Evolutionary conservation across 192 early-diverging fungal species (phyloP).

Genomic region (Backusella parvicylindrica): DNA sequence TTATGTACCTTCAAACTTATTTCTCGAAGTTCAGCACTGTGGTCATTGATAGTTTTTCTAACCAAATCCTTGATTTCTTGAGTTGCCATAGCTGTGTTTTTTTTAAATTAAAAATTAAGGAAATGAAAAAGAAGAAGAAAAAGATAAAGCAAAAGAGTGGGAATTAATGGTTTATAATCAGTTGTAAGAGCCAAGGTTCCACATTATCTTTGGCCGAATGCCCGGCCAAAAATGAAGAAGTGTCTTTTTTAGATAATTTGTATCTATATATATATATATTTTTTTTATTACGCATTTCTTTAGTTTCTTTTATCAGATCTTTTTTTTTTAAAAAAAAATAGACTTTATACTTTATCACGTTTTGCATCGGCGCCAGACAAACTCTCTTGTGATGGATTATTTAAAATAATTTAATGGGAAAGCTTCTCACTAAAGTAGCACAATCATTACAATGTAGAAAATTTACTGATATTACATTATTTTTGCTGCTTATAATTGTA

Average conservation of each 20-base stretch:
- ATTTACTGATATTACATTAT: not conserved
- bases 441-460: not conserved
- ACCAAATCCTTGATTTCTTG: constrained; percentile 13
- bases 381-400: not conserved
- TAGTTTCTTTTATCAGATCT: not conserved
- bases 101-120: not conserved
- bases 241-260: not conserved
- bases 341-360: not conserved
- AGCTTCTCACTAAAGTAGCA: not conserved
- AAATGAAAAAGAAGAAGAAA: not conserved
- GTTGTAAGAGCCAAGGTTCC: not conserved
- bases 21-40: constrained; percentile 31
- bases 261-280: not conserved
- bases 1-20: constrained; percentile 42
- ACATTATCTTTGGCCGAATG: not conserved
- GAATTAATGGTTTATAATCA: not conserved
- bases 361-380: not conserved
- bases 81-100: not conserved
- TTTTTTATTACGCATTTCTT: not conserved
- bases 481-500: not conserved
- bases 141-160: not conserved
- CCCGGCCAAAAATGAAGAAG: not conserved
- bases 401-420: not conserved
- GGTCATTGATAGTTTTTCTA: constrained; percentile 15
- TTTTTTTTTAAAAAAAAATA: not conserved